Percentiles rank a stretch among this genome's conserved stretches.
Conservation (phyloP, 306 rosid genomes). For the Mimosa bimucronata region DNA sequence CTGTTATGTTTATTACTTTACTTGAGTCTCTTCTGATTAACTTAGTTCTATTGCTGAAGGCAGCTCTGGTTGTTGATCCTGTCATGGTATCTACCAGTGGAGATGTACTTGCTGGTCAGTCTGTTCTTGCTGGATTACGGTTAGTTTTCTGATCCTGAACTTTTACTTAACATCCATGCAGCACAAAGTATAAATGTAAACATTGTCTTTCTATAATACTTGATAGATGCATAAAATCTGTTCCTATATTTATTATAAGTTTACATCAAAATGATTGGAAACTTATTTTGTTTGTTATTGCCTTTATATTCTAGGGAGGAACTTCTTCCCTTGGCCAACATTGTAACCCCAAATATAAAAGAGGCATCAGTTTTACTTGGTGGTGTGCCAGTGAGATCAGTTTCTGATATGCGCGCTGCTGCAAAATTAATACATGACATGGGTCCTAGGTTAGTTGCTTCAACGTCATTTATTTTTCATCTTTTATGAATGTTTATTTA, state of each 20-base stretch:
- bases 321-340: constrained; percentile 84
- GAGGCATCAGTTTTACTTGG: constrained; percentile 89
- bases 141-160: constrained; percentile 42
- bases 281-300: constrained; percentile 29
- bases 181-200: constrained; percentile 8
- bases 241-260: constrained; percentile 1
- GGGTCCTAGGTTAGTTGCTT: constrained; percentile 78
- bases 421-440: constrained; percentile 74
- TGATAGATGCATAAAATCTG: constrained; percentile 10
- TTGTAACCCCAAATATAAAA: constrained; percentile 89
- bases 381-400: constrained; percentile 63
- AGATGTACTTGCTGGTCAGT: constrained; percentile 73
- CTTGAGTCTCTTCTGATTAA: constrained; percentile 36
- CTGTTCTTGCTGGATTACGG: constrained; percentile 73
- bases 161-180: constrained; percentile 11
- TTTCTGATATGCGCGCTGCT: constrained; percentile 86
- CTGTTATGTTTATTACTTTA: constrained; percentile 27
- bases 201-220: background rate
- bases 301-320: constrained; percentile 71
- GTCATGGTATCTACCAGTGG: constrained; percentile 97
- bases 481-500: background rate
- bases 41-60: constrained; percentile 52
- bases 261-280: constrained; percentile 30
- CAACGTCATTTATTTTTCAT: constrained; percentile 2
- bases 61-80: constrained; percentile 98